Percentiles rank a stretch among this genome's conserved stretches.
These are phyloP conservation scores for Chalciporus pseudorubinellus DNA, from an alignment of 768 basidiomycete genomes.

Conservation along the genomic window DNA sequence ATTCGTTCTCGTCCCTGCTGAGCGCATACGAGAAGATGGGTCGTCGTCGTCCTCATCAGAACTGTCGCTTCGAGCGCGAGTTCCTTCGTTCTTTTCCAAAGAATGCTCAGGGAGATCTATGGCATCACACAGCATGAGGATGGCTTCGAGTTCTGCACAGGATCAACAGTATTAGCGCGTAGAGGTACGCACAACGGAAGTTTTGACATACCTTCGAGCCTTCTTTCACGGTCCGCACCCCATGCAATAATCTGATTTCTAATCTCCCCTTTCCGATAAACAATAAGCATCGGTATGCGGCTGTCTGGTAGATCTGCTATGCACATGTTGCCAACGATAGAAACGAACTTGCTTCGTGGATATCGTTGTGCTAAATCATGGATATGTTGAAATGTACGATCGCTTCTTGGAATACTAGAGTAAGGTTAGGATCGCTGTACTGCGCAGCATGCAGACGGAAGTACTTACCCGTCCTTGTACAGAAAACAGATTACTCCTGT, in stretches of 20 bases:
- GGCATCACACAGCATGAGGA: constrained; percentile 62
- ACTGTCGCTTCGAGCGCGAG: constrained; percentile 37
- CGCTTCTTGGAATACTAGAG: constrained; percentile 73
- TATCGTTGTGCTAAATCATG: constrained; percentile 73
- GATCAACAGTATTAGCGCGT: constrained; percentile 7
- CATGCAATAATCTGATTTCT: constrained; percentile 81
- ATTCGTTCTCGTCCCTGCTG: constrained; percentile 57
- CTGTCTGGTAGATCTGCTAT: constrained; percentile 94
- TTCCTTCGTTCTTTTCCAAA: constrained; percentile 24
- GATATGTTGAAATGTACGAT: constrained; percentile 70
- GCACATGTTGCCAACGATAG: constrained; percentile 92
- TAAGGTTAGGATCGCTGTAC: background rate
- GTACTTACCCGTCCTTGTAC: constrained; percentile 88
- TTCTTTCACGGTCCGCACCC: constrained; percentile 76
- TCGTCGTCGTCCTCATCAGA: constrained; percentile 48
- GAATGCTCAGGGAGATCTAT: constrained; percentile 56
- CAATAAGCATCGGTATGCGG: constrained; percentile 86
- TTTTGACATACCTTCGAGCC: constrained; percentile 63
- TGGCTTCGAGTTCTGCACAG: constrained; percentile 63
- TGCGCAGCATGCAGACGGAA: background rate
- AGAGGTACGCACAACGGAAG: background rate
- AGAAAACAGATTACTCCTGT: constrained; percentile 94
- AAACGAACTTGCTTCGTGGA: constrained; percentile 92
- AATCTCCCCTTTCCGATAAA: constrained; percentile 92
- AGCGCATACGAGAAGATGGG: constrained; percentile 53